A percentile compares a stretch with the other conserved stretches of the same genome.
Conservation (phyloP, 108 stramenopile species). For the Discostella pseudostelligera region DNA sequence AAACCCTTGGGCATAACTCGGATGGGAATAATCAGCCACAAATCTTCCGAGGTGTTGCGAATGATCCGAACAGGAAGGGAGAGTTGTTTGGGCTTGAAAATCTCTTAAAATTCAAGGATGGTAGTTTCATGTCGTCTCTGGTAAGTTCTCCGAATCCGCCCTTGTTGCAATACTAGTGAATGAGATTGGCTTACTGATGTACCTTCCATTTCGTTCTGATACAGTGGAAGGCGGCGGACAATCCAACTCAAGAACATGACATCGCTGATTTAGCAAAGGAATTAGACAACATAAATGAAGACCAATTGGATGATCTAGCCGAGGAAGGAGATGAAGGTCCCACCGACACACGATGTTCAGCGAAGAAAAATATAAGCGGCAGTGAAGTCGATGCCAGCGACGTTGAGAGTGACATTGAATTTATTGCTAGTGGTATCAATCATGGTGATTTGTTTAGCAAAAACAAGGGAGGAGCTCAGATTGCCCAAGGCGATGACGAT, state of each 20-base stretch:
- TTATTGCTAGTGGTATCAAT: slow-evolving; percentile 31
- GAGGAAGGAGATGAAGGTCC: slow-evolving; percentile 26
- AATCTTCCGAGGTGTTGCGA: slow-evolving; percentile 66
- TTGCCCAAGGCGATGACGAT: slow-evolving; percentile 59
- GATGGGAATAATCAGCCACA: slow-evolving; percentile 49
- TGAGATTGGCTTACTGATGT: background rate
- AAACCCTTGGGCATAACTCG: slow-evolving; percentile 57
- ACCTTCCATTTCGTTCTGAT: background rate
- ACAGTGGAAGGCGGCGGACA: slow-evolving; percentile 38
- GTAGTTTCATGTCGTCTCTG: slow-evolving; percentile 72
- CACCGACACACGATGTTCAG: background rate
- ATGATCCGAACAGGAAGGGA: slow-evolving; percentile 68
- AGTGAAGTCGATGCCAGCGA: slow-evolving; percentile 7
- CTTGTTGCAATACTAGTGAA: background rate
- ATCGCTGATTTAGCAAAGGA: slow-evolving; percentile 27
- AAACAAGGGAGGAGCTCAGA: slow-evolving; percentile 55
- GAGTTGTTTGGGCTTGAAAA: slow-evolving; percentile 88
- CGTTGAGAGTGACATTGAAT: slow-evolving; percentile 16
- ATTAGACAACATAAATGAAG: slow-evolving; percentile 23
- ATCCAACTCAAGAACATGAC: slow-evolving; percentile 45
- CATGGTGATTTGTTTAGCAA: slow-evolving; percentile 59
- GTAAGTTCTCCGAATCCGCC: slow-evolving; percentile 27
- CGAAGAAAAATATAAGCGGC: slow-evolving; percentile 21
- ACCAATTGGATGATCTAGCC: slow-evolving; percentile 28
- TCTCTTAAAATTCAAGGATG: slow-evolving; percentile 77